Conservation (phyloP, 495 filamentous ascomycete species). For the Penicillium chermesinum region DNA sequence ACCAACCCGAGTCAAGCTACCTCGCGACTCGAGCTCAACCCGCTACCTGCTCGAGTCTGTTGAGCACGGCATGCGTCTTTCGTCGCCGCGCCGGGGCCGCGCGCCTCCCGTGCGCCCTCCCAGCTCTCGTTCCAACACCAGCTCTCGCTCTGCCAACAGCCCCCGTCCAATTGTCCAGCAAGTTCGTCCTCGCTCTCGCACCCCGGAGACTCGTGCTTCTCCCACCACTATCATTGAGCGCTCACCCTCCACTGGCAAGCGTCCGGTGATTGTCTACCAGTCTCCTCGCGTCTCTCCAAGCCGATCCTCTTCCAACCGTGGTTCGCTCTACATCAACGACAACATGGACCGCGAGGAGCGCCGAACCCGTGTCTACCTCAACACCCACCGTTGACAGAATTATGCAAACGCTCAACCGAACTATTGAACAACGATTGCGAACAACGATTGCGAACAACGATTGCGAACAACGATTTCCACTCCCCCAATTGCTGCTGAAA, state of each 20-base stretch:
- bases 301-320: slow-evolving; percentile 35
- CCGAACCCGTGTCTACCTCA: slow-evolving; percentile 25
- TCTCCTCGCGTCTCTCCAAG: slow-evolving; percentile 23
- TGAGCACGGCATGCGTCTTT: slow-evolving; percentile 40
- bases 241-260: slow-evolving; percentile 18
- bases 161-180: slow-evolving; percentile 15
- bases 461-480: background rate
- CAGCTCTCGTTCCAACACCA: background rate
- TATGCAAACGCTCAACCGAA: too few relatives aligned
- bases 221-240: slow-evolving; percentile 37
- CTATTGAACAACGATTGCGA: slow-evolving; percentile 19
- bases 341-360: slow-evolving; percentile 36
- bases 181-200: slow-evolving; percentile 14
- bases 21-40: slow-evolving; percentile 31
- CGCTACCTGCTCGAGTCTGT: slow-evolving; percentile 45
- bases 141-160: background rate
- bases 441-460: background rate
- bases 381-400: slow-evolving; percentile 19
- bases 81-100: slow-evolving; percentile 14
- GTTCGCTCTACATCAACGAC: slow-evolving; percentile 39
- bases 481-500: slow-evolving; percentile 7
- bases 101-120: slow-evolving; percentile 11
- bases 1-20: slow-evolving; percentile 45
- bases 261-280: slow-evolving; percentile 34
- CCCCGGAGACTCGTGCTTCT: slow-evolving; percentile 8